A percentile compares a stretch with the other conserved stretches of the same genome.
Evolutionary conservation across 2,329 filamentous ascomycete species (phyloP).

Genomic region (Sporothrix protearum): DNA sequence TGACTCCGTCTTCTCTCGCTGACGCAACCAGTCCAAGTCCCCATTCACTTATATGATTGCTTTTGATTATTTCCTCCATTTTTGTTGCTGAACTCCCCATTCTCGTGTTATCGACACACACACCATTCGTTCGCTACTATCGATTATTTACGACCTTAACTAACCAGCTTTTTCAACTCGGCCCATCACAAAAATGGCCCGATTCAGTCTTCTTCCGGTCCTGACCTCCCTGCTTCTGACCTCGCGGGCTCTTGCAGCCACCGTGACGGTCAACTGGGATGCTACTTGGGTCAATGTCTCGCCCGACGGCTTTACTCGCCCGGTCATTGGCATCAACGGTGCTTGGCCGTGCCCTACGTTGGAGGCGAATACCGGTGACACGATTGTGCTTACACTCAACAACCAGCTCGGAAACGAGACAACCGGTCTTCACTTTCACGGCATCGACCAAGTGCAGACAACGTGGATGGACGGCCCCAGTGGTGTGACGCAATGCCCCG

Average conservation of each 20-base stretch:
- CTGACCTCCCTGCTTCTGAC: constrained; percentile 28
- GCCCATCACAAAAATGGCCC: constrained; percentile 11
- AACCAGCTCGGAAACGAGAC: constrained; percentile 53
- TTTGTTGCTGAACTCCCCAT: not conserved
- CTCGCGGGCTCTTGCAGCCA: constrained; percentile 32
- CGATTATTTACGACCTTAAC: not conserved
- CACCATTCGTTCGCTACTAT: not conserved
- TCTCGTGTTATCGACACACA: not conserved
- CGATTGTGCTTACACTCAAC: constrained; percentile 46
- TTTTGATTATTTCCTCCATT: not conserved
- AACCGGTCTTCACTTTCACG: constrained; percentile 56
- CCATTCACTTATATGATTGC: not conserved
- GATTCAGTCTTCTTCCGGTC: not conserved
- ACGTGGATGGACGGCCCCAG: constrained; percentile 57
- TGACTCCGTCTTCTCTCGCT: constrained; percentile 15
- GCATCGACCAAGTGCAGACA: constrained; percentile 52
- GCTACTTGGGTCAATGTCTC: constrained; percentile 41
- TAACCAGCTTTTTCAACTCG: not conserved
- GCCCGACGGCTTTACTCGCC: constrained; percentile 39
- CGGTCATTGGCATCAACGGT: constrained; percentile 55
- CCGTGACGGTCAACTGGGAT: constrained; percentile 40
- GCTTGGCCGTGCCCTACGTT: constrained; percentile 59
- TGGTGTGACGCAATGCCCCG: constrained; percentile 52
- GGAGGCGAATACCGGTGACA: constrained; percentile 50
- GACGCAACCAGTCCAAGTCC: not conserved